These are phyloP conservation scores for Physocladia obscura DNA, from an alignment of 192 early-diverging fungal species.

Conservation along the genomic window DNA sequence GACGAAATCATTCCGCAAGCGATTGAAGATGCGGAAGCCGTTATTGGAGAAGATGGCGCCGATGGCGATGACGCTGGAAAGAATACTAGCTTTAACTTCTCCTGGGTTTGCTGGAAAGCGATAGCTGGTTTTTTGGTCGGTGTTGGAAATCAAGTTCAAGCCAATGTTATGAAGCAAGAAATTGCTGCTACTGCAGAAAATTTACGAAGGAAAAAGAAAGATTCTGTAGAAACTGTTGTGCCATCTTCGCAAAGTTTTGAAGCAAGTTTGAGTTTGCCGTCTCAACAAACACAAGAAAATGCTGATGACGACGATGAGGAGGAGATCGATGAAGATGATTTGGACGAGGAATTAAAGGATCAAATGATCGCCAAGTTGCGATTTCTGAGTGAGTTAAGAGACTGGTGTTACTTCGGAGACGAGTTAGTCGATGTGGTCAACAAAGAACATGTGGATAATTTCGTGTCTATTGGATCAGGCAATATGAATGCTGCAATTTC, in stretches of 20 bases:
- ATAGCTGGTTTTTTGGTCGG: not conserved
- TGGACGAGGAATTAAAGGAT: conserved; percentile 22
- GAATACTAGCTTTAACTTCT: not conserved
- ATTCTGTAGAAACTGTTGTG: too few relatives aligned
- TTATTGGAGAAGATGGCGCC: not conserved
- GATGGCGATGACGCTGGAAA: not conserved
- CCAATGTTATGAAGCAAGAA: not conserved
- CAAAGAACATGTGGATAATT: not conserved
- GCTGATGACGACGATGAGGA: conserved; percentile 30
- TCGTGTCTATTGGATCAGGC: conserved; percentile 18
- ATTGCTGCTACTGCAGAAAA: too few relatives aligned
- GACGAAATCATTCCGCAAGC: conserved; percentile 43
- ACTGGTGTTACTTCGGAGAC: conserved; percentile 23
- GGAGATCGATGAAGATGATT: conserved; percentile 18
- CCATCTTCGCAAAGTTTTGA: too few relatives aligned
- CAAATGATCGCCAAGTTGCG: not conserved
- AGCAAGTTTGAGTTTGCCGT: too few relatives aligned
- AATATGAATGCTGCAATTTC: conserved; percentile 35
- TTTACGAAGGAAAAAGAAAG: too few relatives aligned
- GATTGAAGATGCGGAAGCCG: conserved; percentile 21
- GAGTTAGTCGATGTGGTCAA: conserved; percentile 6
- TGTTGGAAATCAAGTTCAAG: conserved; percentile 16
- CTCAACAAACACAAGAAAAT: too few relatives aligned
- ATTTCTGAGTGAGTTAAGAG: not conserved
- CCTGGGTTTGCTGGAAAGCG: conserved; percentile 34